A percentile compares a stretch with the other conserved stretches of the same genome.
phyloP scores from a whole-genome alignment of 192 early-diverging fungal genomes.

The Phlyctochytrium arcticum region DNA sequence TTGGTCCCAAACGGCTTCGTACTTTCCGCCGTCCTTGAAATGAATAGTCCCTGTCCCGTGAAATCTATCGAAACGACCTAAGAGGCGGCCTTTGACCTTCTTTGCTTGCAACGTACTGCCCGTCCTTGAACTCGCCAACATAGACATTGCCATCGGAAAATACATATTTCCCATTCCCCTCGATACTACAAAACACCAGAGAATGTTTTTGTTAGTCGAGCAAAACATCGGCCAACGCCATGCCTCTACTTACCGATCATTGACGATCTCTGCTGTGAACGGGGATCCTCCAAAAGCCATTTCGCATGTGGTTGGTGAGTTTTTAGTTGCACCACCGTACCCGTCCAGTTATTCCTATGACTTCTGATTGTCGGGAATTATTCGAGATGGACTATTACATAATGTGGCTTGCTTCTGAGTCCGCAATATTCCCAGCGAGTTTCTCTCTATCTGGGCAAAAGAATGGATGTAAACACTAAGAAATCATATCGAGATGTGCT shows the following conservation, averaged over 20 bases:
- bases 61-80: slow-evolving; percentile 32
- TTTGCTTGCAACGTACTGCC: slow-evolving; percentile 32
- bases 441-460: too few relatives aligned
- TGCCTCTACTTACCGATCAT: slow-evolving; percentile 25
- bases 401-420: too few relatives aligned
- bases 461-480: too few relatives aligned
- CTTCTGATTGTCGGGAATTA: too few relatives aligned
- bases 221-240: too few relatives aligned
- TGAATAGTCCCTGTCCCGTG: slow-evolving; percentile 54
- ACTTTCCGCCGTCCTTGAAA: slow-evolving; percentile 48
- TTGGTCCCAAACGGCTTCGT: slow-evolving; percentile 48
- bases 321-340: too few relatives aligned
- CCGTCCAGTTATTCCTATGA: too few relatives aligned
- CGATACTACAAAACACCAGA: slow-evolving; percentile 31
- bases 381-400: too few relatives aligned
- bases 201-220: too few relatives aligned
- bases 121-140: slow-evolving; percentile 55
- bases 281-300: slow-evolving; percentile 45
- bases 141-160: slow-evolving; percentile 56
- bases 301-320: background rate
- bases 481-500: too few relatives aligned
- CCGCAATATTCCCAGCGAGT: too few relatives aligned
- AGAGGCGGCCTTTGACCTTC: background rate
- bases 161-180: slow-evolving; percentile 50
- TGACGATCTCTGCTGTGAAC: slow-evolving; percentile 38